A percentile compares a stretch with the other conserved stretches of the same genome.
Conservation (phyloP, 441 rosid genomes). For the Populus hybrid region DNA sequence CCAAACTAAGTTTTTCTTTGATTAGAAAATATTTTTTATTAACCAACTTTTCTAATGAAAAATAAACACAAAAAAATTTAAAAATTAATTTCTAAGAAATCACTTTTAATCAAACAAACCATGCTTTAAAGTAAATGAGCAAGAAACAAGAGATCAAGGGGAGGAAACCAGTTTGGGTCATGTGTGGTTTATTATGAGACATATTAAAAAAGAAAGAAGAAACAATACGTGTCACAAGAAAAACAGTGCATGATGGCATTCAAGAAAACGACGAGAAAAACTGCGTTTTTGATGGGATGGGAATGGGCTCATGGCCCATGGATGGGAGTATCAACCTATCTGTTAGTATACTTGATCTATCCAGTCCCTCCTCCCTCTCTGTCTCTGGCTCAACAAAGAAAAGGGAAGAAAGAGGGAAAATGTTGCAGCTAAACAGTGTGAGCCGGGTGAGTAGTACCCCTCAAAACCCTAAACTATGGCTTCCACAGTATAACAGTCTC, state of each 20-base stretch:
- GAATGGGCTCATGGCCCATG: background rate
- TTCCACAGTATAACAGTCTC: constrained; percentile 10
- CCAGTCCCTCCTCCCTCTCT: background rate
- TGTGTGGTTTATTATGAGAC: too few relatives aligned
- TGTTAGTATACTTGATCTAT: background rate
- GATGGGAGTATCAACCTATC: background rate
- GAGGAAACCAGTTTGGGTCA: too few relatives aligned
- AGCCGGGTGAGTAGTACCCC: constrained; percentile 28
- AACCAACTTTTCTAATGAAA: too few relatives aligned
- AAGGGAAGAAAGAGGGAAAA: constrained; percentile 16
- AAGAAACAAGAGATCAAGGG: too few relatives aligned
- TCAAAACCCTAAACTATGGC: constrained; percentile 27
- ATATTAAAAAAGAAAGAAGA: background rate
- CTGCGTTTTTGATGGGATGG: background rate
- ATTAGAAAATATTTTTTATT: too few relatives aligned
- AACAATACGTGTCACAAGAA: too few relatives aligned
- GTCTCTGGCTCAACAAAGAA: background rate
- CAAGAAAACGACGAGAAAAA: background rate
- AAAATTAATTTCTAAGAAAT: too few relatives aligned
- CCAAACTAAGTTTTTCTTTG: too few relatives aligned
- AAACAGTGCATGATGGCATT: background rate
- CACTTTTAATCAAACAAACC: too few relatives aligned
- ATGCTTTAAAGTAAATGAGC: too few relatives aligned
- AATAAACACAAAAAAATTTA: too few relatives aligned
- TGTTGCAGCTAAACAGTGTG: constrained; percentile 43